Base-by-base conservation (phyloP, 768 basidiomycete species). In the Amanita muscaria region DNA sequence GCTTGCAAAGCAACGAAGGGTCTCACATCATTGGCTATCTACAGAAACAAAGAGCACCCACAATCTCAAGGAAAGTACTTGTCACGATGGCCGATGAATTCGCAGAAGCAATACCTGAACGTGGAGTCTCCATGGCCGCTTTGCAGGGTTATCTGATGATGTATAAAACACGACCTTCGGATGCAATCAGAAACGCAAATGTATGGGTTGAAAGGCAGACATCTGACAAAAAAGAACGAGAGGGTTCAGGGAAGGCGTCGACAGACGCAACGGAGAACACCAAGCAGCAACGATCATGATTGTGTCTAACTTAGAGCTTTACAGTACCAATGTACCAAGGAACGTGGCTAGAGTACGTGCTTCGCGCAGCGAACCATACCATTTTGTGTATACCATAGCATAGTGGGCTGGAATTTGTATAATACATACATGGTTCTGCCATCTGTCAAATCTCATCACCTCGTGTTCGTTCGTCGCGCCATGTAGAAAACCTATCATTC, bases 61-160 rank as follows among this genome's bases (percentile, higher is more conserved):
- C 56, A 21, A 59, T 83, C 21, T 65, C 75, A 0, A 53, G 44
- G 25, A 45, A 56, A 1, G 60, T 70, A 48, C 49, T 78, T 21
- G 53, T 57, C 7, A 47, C 49, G 35, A 76, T 88, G 29, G 81
- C 84, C 1, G 57, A 58, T 9, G 59, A 60, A 23, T 89, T 89
- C 54, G 69, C 75, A 3, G 65, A 65, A 1, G 62, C 58, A 9
- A 67, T 89, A 37, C 72, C 71, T 1, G 69, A 73, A 36, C 61
- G 66, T 21, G 63, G 68, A 52, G 59, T 70, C 23, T 76, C 69
- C 16, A 75, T 73, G 72, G 75, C 71, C 12, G 59, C 59, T 35
- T 60, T 74, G 39, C 73, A 73, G 52, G 72, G 80, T 3, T 85
- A 77, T 56, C 58, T 88, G 48, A 83, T 89, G 80, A 60, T 64